phyloP scores from a whole-genome alignment of 768 basidiomycete genomes.

The Pluteus cervinus region DNA sequence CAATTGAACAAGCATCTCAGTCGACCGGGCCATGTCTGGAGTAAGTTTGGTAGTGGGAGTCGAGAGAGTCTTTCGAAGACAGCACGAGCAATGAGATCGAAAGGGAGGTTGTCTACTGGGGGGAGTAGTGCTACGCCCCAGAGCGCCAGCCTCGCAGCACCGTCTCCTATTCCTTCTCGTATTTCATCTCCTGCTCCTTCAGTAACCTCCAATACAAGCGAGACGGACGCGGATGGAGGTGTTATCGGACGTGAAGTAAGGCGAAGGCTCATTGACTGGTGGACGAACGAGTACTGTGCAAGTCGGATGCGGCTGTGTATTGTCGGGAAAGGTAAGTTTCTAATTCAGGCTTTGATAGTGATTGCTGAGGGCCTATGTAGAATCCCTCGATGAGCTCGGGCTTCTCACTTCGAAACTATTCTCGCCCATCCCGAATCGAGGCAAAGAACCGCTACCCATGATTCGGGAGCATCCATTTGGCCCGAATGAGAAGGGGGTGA shows the following conservation, averaged over 20 bases:
- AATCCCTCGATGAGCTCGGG: slow-evolving; percentile 70
- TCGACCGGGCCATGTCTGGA: slow-evolving; percentile 75
- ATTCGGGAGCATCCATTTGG: slow-evolving; percentile 75
- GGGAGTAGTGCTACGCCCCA: slow-evolving; percentile 15
- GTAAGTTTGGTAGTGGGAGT: slow-evolving; percentile 90
- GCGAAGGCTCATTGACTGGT: slow-evolving; percentile 79
- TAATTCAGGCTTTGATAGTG: background rate
- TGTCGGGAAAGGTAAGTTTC: slow-evolving; percentile 62
- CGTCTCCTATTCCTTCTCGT: slow-evolving; percentile 51
- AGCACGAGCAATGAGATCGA: slow-evolving; percentile 49
- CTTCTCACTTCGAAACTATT: slow-evolving; percentile 59
- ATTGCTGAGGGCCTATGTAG: slow-evolving; percentile 29
- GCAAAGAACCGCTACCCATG: slow-evolving; percentile 52
- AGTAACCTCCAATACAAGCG: slow-evolving; percentile 43
- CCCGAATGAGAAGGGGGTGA: slow-evolving; percentile 60
- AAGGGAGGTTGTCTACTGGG: slow-evolving; percentile 32
- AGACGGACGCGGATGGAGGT: slow-evolving; percentile 70
- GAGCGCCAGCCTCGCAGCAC: slow-evolving; percentile 26
- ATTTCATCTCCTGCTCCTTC: slow-evolving; percentile 57
- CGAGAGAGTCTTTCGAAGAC: slow-evolving; percentile 63
- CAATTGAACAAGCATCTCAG: slow-evolving; percentile 89
- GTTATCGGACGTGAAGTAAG: slow-evolving; percentile 74
- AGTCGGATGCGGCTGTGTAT: slow-evolving; percentile 77
- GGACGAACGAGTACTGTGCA: slow-evolving; percentile 76
- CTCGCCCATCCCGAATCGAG: slow-evolving; percentile 65